Base-by-base conservation (phyloP, 2,329 filamentous ascomycete genomes). In the Westerdykella aurantiaca region DNA sequence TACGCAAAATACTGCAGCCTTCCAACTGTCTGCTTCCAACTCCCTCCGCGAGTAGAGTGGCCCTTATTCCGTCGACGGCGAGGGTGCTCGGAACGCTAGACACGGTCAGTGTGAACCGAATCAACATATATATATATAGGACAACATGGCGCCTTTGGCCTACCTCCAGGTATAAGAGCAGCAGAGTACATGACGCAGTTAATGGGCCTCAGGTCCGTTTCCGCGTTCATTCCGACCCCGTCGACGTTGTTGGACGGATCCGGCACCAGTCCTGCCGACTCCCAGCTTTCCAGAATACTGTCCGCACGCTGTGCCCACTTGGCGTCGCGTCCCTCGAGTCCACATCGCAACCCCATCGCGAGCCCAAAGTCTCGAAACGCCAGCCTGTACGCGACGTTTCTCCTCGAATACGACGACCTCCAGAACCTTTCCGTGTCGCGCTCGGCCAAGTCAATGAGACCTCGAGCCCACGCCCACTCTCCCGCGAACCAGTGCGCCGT, bases 141-240 rank as follows among this genome's bases (percentile, higher is more conserved):
- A 9, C 25, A 29, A 12, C 9, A 29, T 4, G 11, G 25, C 25
- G 2, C 25, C 18, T 21, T 21, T 31, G 16, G 66, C 74, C 72
- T 52, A 79, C 77, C 74, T 51, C 77, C 77, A 4, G 76, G 74
- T 39, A 77, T 69, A 50, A 80, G 51, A 29, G 76, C 76, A 4
- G 76, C 67, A 12, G 77, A 74, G 63, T 78, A 79, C 77, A 81
- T 81, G 33, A 76, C 76, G 17, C 69, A 59, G 4, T 75, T 79
- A 34, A 81, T 81, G 0, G 77, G 76, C 37, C 67, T 62, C 49
- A 80, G 52, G 37, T 76, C 74, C 4, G 69, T 56, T 12, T 69
- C 39, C 12, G 46, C 41, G 29, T 43, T 46, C 17, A 37, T 14
- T 16, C 37, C 63, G 1, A 69, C 58, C 16, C 52, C 51, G 17